Percentiles rank a stretch among this genome's conserved stretches.
Evolutionary conservation across 495 filamentous ascomycete genomes (phyloP).

Genomic region (Chaetomium cochliodes): DNA sequence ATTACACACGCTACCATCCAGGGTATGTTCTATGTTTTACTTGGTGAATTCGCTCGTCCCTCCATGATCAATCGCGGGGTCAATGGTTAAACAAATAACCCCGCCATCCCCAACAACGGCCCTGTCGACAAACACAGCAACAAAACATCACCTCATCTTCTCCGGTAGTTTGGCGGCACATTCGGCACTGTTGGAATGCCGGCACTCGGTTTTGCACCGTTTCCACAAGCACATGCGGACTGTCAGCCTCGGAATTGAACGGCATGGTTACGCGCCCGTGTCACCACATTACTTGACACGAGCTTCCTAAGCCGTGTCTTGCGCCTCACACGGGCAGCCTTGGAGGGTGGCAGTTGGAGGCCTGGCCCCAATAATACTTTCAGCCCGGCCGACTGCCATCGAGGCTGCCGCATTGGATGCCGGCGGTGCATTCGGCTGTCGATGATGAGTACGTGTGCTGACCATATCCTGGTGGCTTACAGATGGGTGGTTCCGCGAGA

Average conservation of each 20-base stretch:
- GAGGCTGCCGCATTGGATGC: neutral
- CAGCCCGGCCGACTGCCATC: neutral
- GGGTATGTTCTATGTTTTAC: slow-evolving; percentile 28
- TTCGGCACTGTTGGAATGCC: neutral
- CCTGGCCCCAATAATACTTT: neutral
- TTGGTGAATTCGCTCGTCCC: slow-evolving; percentile 12
- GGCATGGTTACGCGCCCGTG: neutral
- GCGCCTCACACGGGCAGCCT: slow-evolving; percentile 5
- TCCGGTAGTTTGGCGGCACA: neutral
- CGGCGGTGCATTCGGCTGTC: neutral
- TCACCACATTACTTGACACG: neutral
- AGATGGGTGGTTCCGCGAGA: slow-evolving; percentile 99
- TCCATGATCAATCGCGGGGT: neutral
- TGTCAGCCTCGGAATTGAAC: neutral
- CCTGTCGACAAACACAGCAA: neutral
- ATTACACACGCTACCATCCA: slow-evolving; percentile 40
- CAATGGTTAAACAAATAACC: slow-evolving; percentile 13
- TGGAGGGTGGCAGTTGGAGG: neutral
- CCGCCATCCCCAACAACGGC: slow-evolving; percentile 25
- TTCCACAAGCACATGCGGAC: neutral
- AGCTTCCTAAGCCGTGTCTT: neutral
- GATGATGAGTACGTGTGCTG: slow-evolving; percentile 1
- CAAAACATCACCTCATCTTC: neutral
- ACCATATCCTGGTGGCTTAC: slow-evolving; percentile 2
- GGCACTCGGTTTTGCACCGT: neutral